A percentile compares a stretch with the other conserved stretches of the same genome.
Conservation (phyloP, 768 basidiomycete genomes). For the Punctularia strigosozonata region DNA sequence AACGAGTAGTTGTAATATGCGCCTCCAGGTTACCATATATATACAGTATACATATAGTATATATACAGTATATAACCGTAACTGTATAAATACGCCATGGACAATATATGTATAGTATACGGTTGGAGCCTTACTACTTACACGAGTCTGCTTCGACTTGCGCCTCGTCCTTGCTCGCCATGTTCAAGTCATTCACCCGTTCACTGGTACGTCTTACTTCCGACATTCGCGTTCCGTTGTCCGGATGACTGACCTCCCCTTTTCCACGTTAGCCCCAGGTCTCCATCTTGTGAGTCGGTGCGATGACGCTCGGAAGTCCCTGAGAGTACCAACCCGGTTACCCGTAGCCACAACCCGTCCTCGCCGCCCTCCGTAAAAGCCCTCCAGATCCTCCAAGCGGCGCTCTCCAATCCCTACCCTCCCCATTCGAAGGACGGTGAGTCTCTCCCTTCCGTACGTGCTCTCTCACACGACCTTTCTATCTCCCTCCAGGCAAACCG, state of each 20-base stretch:
- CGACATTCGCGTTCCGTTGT: conserved; percentile 2
- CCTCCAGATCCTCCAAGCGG: conserved; percentile 43
- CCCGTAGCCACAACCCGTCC: conserved; percentile 45
- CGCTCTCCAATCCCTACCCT: conserved; percentile 54
- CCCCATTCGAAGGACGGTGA: too few species aligned
- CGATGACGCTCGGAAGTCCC: not conserved
- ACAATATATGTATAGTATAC: too few species aligned
- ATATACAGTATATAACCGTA: too few species aligned
- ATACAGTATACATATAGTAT: too few species aligned
- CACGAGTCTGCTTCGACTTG: not conserved
- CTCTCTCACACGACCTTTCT: too few species aligned
- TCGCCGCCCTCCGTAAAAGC: conserved; percentile 58
- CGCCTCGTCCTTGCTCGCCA: conserved; percentile 3
- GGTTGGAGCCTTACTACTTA: not conserved
- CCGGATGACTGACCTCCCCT: not conserved
- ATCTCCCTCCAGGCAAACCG: conserved; percentile 32
- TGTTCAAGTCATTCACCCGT: conserved; percentile 27
- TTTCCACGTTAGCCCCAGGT: conserved; percentile 33
- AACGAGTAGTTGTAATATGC: too few species aligned
- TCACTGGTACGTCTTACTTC: conserved; percentile 17
- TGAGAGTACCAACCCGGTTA: conserved; percentile 1
- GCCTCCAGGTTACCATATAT: too few species aligned
- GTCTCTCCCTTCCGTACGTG: too few species aligned
- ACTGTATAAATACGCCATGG: too few species aligned
- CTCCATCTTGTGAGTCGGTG: conserved; percentile 43